phyloP scores from a whole-genome alignment of 768 basidiomycete species.

The Krasilnikovozyma curviuscula region DNA sequence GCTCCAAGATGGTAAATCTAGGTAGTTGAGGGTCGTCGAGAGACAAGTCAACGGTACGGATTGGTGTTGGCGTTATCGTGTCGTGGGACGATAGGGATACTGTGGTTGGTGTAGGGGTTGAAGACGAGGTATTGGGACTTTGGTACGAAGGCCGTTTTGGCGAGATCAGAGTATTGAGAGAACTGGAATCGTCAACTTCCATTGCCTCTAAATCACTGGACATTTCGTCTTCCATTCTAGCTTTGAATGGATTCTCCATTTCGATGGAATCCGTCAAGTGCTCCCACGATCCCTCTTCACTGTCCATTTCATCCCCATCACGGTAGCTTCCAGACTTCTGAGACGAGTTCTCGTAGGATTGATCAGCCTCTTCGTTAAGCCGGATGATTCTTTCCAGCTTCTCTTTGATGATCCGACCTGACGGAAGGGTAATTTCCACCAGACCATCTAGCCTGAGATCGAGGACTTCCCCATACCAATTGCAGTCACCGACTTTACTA shows the following conservation, averaged over 20 bases:
- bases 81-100: conserved; percentile 1
- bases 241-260: too few relatives aligned
- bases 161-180: too few relatives aligned
- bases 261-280: too few relatives aligned
- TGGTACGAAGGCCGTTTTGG: too few relatives aligned
- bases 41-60: neutral
- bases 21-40: conserved; percentile 42
- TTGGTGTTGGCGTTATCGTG: conserved; percentile 1
- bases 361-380: conserved; percentile 58
- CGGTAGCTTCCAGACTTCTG: too few relatives aligned
- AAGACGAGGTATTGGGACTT: too few relatives aligned
- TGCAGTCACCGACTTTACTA: conserved; percentile 29
- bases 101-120: conserved; percentile 11
- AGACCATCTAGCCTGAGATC: conserved; percentile 42
- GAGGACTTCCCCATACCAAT: conserved; percentile 76
- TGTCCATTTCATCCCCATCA: conserved; percentile 13
- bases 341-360: too few relatives aligned
- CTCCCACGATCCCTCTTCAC: too few relatives aligned
- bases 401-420: conserved; percentile 33
- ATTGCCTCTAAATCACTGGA: conserved; percentile 3
- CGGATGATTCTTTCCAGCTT: conserved; percentile 51
- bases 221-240: conserved; percentile 7
- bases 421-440: conserved; percentile 52
- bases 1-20: conserved; percentile 58
- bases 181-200: conserved; percentile 10